phyloP scores from a whole-genome alignment of 371 early-diverging fungal genomes.

The Circinella umbellata region DNA sequence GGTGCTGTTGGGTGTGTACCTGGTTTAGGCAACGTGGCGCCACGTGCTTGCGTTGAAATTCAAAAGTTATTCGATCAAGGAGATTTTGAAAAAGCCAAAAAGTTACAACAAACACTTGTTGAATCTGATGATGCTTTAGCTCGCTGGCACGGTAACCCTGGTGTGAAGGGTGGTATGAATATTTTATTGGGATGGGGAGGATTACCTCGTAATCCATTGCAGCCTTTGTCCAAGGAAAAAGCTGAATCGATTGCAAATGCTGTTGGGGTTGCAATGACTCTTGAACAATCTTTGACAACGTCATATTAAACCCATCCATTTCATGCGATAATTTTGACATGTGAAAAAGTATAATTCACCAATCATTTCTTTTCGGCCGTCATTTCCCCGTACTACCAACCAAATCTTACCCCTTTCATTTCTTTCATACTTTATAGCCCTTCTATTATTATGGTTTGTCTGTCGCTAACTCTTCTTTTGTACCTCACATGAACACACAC shows the following conservation, averaged over 20 bases:
- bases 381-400: neutral
- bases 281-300: conserved; percentile 26
- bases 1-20: conserved; percentile 51
- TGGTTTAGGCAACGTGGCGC: conserved; percentile 48
- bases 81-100: conserved; percentile 34
- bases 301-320: neutral
- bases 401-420: neutral
- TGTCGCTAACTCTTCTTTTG: neutral
- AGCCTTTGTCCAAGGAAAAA: conserved; percentile 20
- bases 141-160: conserved; percentile 52
- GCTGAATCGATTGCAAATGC: conserved; percentile 26
- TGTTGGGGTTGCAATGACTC: conserved; percentile 22
- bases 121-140: conserved; percentile 48
- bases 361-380: conserved; percentile 1
- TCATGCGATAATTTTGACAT: neutral
- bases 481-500: conserved; percentile 1
- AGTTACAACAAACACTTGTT: conserved; percentile 42
- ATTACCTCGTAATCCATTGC: conserved; percentile 41
- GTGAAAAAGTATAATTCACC: neutral
- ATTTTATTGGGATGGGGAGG: conserved; percentile 42
- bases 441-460: neutral
- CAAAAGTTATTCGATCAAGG: conserved; percentile 40
- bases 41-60: conserved; percentile 39
- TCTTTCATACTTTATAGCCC: neutral
- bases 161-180: conserved; percentile 44